These are phyloP conservation scores for Pseudocercospora macadamiae DNA, from an alignment of 2,329 filamentous ascomycete genomes.

Conservation along the genomic window DNA sequence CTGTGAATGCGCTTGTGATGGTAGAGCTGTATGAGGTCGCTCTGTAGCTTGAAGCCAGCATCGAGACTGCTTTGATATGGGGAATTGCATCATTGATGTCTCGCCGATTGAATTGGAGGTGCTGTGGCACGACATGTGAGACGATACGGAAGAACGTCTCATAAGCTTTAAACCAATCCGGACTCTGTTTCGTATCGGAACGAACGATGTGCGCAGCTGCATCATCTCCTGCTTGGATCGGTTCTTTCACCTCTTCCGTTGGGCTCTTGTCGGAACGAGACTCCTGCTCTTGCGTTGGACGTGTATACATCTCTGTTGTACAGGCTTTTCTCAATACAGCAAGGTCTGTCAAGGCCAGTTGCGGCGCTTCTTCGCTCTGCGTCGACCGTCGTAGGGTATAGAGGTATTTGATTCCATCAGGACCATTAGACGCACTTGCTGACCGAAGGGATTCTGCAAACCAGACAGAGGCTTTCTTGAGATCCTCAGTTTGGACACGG, in stretches of 20 bases:
- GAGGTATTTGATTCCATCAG: slow-evolving; percentile 1
- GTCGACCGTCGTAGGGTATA: neutral
- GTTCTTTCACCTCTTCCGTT: neutral
- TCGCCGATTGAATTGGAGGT: slow-evolving; percentile 23
- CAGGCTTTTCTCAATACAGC: neutral
- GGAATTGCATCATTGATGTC: slow-evolving; percentile 29
- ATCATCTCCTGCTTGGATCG: neutral
- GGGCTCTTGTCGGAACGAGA: neutral
- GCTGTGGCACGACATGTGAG: slow-evolving; percentile 33
- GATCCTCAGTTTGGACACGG: slow-evolving; percentile 3
- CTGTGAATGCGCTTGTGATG: slow-evolving; percentile 12
- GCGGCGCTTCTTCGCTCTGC: neutral
- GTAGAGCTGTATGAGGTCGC: slow-evolving; percentile 29
- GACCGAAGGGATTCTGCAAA: neutral
- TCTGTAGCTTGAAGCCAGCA: slow-evolving; percentile 31
- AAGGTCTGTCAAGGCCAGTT: neutral
- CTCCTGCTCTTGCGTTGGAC: neutral
- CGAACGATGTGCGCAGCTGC: neutral
- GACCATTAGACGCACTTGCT: neutral
- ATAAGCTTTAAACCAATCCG: slow-evolving; percentile 26
- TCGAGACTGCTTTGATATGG: slow-evolving; percentile 34
- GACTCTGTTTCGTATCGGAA: neutral
- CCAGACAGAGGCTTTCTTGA: neutral
- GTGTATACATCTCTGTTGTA: neutral
- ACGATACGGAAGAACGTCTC: slow-evolving; percentile 35